Percentiles rank a stretch among this genome's conserved stretches.
These are phyloP conservation scores for Saussurea involucrata DNA, from an alignment of 129 eudicot species.

Conservation along the genomic window DNA sequence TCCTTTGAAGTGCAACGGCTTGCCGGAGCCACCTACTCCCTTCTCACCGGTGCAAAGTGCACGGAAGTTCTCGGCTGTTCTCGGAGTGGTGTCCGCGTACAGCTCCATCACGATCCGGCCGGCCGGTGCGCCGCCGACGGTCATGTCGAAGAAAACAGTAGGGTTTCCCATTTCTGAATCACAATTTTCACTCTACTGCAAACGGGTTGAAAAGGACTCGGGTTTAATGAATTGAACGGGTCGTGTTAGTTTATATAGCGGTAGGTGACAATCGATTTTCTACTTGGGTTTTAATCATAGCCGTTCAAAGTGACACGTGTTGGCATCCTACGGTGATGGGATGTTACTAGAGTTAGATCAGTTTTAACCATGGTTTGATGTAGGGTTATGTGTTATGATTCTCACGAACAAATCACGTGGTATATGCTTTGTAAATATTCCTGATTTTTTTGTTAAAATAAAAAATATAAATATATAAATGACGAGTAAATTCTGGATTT, in stretches of 20 bases:
- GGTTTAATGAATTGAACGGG: background rate
- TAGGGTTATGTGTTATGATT: background rate
- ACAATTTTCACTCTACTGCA: background rate
- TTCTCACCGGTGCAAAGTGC: constrained; percentile 71
- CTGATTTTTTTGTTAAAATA: background rate
- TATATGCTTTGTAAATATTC: constrained; percentile 8
- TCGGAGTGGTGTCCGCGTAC: constrained; percentile 55
- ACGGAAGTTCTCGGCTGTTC: constrained; percentile 61
- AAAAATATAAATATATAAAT: background rate
- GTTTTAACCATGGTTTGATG: constrained; percentile 12
- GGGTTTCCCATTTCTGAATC: constrained; percentile 47
- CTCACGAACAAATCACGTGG: constrained; percentile 30
- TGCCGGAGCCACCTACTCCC: constrained; percentile 39
- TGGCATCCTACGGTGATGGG: background rate
- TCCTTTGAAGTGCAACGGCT: constrained; percentile 54
- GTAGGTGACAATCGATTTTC: constrained; percentile 7
- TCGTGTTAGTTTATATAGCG: constrained; percentile 16
- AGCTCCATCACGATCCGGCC: constrained; percentile 66
- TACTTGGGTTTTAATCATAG: background rate
- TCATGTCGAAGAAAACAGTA: constrained; percentile 57
- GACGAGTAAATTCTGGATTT: background rate
- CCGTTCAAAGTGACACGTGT: constrained; percentile 15
- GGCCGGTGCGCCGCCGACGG: constrained; percentile 43
- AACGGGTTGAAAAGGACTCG: background rate
- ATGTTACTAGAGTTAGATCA: constrained; percentile 15